These are phyloP conservation scores for Talaromyces nanjingensis DNA, from an alignment of 495 filamentous ascomycete species.

Conservation along the genomic window DNA sequence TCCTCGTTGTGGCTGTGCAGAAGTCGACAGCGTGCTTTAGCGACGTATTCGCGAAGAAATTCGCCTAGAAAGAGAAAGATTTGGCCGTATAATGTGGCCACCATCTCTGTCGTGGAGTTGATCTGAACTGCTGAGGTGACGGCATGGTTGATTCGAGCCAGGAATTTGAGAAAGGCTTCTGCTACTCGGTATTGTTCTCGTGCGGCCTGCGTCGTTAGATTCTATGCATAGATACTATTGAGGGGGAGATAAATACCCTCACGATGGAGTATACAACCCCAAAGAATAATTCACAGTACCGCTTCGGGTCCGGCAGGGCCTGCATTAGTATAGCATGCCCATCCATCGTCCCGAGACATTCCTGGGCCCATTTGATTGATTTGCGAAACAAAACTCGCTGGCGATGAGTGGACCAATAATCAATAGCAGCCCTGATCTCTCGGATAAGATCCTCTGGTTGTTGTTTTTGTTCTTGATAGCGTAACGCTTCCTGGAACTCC, in stretches of 20 bases:
- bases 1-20: slow-evolving; percentile 42
- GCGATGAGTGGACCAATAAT: slow-evolving; percentile 24
- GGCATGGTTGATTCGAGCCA: slow-evolving; percentile 36
- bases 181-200: slow-evolving; percentile 38
- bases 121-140: slow-evolving; percentile 17
- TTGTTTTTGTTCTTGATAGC: slow-evolving; percentile 24
- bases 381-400: slow-evolving; percentile 23
- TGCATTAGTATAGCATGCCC: slow-evolving; percentile 29
- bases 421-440: slow-evolving; percentile 24
- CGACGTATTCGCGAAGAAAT: slow-evolving; percentile 42
- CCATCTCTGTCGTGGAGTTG: slow-evolving; percentile 13
- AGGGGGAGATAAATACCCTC: slow-evolving; percentile 23
- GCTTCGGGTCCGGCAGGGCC: slow-evolving; percentile 27
- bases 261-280: slow-evolving; percentile 39
- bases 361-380: slow-evolving; percentile 27
- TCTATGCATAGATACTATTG: too few species aligned
- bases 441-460: slow-evolving; percentile 25
- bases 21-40: slow-evolving; percentile 32
- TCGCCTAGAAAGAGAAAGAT: slow-evolving; percentile 41
- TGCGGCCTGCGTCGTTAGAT: slow-evolving; percentile 28
- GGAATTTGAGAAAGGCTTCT: slow-evolving; percentile 33
- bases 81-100: slow-evolving; percentile 34
- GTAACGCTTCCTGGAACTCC: slow-evolving; percentile 29
- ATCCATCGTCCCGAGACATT: slow-evolving; percentile 29
- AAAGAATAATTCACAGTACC: slow-evolving; percentile 38